Evolutionary conservation across 116 monocot species (phyloP).

Genomic region (Papilionanthe hybrid): DNA sequence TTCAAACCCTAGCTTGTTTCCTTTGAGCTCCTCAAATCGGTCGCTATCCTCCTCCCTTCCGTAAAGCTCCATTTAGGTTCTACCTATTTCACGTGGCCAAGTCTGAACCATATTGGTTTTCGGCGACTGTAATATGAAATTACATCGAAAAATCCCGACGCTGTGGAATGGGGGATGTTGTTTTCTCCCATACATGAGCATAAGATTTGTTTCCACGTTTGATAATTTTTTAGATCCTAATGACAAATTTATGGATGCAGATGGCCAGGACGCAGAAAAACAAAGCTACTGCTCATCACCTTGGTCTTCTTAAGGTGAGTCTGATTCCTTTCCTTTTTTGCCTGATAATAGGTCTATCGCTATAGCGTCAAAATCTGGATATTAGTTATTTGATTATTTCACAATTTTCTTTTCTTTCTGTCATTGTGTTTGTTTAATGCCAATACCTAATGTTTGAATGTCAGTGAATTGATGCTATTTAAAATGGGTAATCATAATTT

Average conservation of each 20-base stretch:
- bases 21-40: not conserved
- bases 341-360: not conserved
- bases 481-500: not conserved
- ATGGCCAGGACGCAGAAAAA: conserved; percentile 98
- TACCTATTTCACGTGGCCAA: not conserved
- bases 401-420: not conserved
- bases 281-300: conserved; percentile 96
- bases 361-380: not conserved
- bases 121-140: not conserved
- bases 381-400: not conserved
- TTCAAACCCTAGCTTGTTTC: conserved; percentile 4
- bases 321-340: not conserved
- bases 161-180: not conserved
- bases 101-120: not conserved
- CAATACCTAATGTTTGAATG: not conserved
- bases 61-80: not conserved
- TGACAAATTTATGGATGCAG: conserved; percentile 28
- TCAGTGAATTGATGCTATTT: not conserved
- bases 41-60: not conserved
- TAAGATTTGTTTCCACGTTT: not conserved
- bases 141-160: not conserved
- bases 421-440: not conserved
- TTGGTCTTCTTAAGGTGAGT: conserved; percentile 84
- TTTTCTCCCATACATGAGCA: not conserved
- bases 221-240: not conserved